Percentiles rank a stretch among this genome's conserved stretches.
These are phyloP conservation scores for Volvox reticuliferus DNA, from an alignment of 139 green algal species.

Conservation along the genomic window DNA sequence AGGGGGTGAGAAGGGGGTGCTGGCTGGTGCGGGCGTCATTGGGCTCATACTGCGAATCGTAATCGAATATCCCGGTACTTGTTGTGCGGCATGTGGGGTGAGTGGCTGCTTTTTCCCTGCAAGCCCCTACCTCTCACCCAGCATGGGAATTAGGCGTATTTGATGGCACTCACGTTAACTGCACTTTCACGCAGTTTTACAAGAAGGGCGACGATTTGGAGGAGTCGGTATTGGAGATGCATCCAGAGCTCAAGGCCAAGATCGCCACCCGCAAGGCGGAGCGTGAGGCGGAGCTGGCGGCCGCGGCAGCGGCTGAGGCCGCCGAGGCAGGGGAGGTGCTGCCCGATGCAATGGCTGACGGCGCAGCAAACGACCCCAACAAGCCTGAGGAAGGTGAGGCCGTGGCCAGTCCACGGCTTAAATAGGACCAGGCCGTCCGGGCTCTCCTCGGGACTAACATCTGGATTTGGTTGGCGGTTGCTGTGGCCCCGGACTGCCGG, in stretches of 20 bases:
- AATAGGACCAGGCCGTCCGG: background rate
- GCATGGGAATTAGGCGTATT: no score
- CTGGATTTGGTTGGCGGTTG: no score
- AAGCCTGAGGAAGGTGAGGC: constrained; percentile 18
- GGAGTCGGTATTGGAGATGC: constrained; percentile 32
- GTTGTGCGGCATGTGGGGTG: no score
- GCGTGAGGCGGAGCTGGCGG: constrained; percentile 22
- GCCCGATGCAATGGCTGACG: background rate
- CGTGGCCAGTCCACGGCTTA: background rate
- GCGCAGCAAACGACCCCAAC: background rate
- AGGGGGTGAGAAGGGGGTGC: background rate
- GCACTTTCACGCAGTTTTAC: background rate
- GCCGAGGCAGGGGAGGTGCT: constrained; percentile 28
- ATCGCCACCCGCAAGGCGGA: constrained; percentile 14
- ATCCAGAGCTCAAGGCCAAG: constrained; percentile 7
- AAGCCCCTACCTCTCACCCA: no score
- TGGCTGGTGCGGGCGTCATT: no score
- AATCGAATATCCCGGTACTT: no score
- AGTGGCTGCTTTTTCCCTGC: no score
- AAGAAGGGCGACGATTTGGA: constrained; percentile 43
- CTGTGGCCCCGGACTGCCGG: no score
- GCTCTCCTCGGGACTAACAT: no score
- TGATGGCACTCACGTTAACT: no score
- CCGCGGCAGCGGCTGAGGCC: constrained; percentile 14
- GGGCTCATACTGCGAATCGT: no score